Conservation (phyloP, 164 flowering plant species). For the Cinnamomum micranthum region DNA sequence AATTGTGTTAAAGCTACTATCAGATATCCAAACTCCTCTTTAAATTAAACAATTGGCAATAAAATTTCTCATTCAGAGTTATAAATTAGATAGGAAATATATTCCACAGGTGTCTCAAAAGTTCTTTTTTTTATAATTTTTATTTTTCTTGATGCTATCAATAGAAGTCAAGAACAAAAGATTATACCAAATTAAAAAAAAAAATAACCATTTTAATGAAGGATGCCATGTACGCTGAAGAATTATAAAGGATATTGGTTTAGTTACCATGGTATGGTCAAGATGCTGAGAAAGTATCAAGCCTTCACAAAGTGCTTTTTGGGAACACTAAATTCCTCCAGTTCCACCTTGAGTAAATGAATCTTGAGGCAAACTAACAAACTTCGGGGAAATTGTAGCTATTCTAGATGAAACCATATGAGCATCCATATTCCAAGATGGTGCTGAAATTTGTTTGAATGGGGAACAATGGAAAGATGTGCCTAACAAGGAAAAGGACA, state of each 20-base stretch:
- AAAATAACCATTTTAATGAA: background rate
- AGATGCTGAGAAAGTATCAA: constrained; percentile 25
- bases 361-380: constrained; percentile 30
- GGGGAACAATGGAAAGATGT: constrained; percentile 42
- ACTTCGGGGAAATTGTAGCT: constrained; percentile 21
- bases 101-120: too few species aligned
- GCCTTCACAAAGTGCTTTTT: constrained; percentile 44
- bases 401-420: constrained; percentile 38
- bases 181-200: too few species aligned
- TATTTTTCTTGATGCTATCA: too few species aligned
- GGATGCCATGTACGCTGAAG: background rate
- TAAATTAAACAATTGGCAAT: too few species aligned
- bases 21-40: background rate
- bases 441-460: constrained; percentile 38
- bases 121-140: too few species aligned
- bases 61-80: too few species aligned
- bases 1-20: background rate
- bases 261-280: constrained; percentile 26
- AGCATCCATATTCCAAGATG: constrained; percentile 60
- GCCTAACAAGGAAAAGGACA: constrained; percentile 25
- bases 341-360: constrained; percentile 48
- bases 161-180: too few species aligned
- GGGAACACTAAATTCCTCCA: constrained; percentile 31
- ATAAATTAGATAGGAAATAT: too few species aligned
- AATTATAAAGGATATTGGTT: background rate